phyloP scores from a whole-genome alignment of 2,329 filamentous ascomycete species.

The Aphanocladium album region DNA sequence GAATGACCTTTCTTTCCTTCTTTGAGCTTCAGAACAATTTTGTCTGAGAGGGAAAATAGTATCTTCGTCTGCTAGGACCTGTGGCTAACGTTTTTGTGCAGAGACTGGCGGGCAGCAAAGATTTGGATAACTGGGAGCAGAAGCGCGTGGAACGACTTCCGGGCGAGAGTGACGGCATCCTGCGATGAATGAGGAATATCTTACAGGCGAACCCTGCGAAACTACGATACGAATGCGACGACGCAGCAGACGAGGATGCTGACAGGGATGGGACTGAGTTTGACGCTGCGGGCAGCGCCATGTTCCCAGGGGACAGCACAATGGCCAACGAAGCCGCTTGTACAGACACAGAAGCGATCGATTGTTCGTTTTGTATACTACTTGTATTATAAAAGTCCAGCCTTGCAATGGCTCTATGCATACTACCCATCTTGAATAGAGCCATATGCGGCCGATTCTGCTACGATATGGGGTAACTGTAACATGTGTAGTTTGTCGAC shows the following conservation, averaged over 20 bases:
- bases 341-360: not conserved
- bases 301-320: not conserved
- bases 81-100: constrained; percentile 12
- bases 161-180: constrained; percentile 81
- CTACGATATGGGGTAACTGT: no score
- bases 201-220: not conserved
- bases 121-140: constrained; percentile 95
- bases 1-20: not conserved
- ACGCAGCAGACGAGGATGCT: not conserved
- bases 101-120: constrained; percentile 60
- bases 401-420: not conserved
- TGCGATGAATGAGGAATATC: constrained; percentile 36
- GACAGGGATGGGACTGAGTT: not conserved
- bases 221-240: not conserved
- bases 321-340: not conserved
- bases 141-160: constrained; percentile 85
- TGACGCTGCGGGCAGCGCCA: not conserved
- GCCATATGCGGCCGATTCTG: not conserved
- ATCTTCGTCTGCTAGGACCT: no score
- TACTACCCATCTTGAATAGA: not conserved
- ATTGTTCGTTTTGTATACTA: not conserved
- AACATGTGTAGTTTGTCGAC: no score
- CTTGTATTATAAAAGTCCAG: not conserved
- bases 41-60: no score
- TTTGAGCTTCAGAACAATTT: no score